phyloP scores from a whole-genome alignment of 208 protist species.

The Wallacemonas sp. region DNA sequence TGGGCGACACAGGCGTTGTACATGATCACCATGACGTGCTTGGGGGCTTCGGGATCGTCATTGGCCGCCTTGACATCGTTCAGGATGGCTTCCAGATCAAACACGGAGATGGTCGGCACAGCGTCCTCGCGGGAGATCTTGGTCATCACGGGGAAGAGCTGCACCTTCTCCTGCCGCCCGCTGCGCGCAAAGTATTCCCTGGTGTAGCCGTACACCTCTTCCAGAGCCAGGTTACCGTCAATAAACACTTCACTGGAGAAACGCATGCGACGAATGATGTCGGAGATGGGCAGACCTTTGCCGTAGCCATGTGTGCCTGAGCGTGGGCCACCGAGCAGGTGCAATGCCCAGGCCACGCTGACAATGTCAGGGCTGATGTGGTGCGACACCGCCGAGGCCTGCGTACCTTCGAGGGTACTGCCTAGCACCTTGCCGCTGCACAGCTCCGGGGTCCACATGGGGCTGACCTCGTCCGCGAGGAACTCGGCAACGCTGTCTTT shows the following conservation, averaged over 20 bases:
- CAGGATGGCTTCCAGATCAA: conserved; percentile 84
- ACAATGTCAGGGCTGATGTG: conserved; percentile 87
- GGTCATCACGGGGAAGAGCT: conserved; percentile 80
- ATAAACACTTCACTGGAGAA: conserved; percentile 80
- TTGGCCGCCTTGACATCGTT: conserved; percentile 75
- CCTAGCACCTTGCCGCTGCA: conserved; percentile 85
- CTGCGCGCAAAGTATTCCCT: conserved; percentile 53
- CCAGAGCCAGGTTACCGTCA: conserved; percentile 66
- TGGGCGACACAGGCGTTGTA: conserved; percentile 89
- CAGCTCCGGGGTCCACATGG: conserved; percentile 82
- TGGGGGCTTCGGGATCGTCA: conserved; percentile 60
- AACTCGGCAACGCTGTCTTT: conserved; percentile 55
- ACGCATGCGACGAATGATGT: conserved; percentile 77
- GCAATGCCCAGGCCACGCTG: conserved; percentile 86
- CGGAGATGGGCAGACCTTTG: conserved; percentile 76
- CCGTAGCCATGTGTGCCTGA: conserved; percentile 70
- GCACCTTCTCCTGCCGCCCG: conserved; percentile 40
- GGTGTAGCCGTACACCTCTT: conserved; percentile 84
- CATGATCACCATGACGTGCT: conserved; percentile 87
- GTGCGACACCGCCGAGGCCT: conserved; percentile 58
- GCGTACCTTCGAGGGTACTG: conserved; percentile 67
- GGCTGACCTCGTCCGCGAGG: conserved; percentile 58
- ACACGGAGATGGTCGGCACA: conserved; percentile 87
- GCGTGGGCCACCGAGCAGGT: conserved; percentile 72
- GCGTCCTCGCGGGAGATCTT: conserved; percentile 86